A percentile compares a stretch with the other conserved stretches of the same genome.
phyloP scores from a whole-genome alignment of 2,329 filamentous ascomycete genomes.

The Aaosphaeria arxii region DNA sequence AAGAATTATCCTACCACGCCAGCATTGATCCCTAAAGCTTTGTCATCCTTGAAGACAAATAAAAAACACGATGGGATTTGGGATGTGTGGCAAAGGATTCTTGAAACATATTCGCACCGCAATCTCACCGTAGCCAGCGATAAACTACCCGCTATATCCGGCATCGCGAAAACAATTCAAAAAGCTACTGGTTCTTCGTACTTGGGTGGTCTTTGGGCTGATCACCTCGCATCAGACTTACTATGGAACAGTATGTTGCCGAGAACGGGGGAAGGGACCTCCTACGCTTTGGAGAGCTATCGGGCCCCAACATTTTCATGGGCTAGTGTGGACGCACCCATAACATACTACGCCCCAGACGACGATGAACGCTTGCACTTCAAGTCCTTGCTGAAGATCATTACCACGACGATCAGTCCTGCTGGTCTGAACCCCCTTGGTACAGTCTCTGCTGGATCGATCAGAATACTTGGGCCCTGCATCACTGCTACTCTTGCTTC shows the following conservation, averaged over 20 bases:
- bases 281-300: slow-evolving; percentile 17
- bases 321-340: slow-evolving; percentile 24
- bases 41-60: slow-evolving; percentile 17
- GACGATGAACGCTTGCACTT: slow-evolving; percentile 18
- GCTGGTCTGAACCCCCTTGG: slow-evolving; percentile 27
- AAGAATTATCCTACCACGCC: slow-evolving; percentile 27
- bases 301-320: slow-evolving; percentile 32
- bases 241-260: slow-evolving; percentile 20
- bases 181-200: slow-evolving; percentile 27
- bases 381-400: slow-evolving; percentile 11
- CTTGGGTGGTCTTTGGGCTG: slow-evolving; percentile 33
- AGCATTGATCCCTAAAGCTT: slow-evolving; percentile 29
- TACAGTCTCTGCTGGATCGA: slow-evolving; percentile 17
- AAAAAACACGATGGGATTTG: slow-evolving; percentile 11
- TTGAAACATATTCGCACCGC: slow-evolving; percentile 26
- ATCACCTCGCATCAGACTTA: slow-evolving; percentile 26
- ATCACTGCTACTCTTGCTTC: slow-evolving; percentile 14
- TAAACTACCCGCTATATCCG: slow-evolving; percentile 32
- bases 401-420: slow-evolving; percentile 11
- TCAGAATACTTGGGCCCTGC: slow-evolving; percentile 20
- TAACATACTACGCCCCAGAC: slow-evolving; percentile 20
- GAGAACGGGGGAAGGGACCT: not conserved
- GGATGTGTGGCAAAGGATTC: slow-evolving; percentile 30
- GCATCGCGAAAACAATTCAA: slow-evolving; percentile 30
- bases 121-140: slow-evolving; percentile 24